Evolutionary conservation across 164 flowering plant species (phyloP).

Genomic region (Piper longum): DNA sequence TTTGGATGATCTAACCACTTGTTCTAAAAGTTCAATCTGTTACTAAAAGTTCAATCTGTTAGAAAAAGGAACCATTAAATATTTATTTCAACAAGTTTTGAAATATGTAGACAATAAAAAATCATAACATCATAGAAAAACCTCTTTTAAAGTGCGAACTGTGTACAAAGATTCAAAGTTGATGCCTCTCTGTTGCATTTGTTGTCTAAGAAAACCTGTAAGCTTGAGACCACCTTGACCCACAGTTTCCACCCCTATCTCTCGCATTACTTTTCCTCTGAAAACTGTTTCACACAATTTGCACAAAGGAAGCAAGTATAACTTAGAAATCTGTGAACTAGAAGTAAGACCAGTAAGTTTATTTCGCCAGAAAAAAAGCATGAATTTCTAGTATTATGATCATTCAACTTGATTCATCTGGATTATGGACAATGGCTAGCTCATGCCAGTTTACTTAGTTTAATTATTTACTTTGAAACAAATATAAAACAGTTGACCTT

Average conservation of each 20-base stretch:
- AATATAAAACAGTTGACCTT: background rate
- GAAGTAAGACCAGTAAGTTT: background rate
- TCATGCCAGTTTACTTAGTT: no score
- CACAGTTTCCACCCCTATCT: constrained; percentile 73
- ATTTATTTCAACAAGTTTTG: no score
- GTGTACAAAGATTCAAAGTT: constrained; percentile 70
- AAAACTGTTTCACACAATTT: constrained; percentile 33
- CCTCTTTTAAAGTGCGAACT: constrained; percentile 91
- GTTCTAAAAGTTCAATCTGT: no score
- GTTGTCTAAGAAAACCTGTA: constrained; percentile 67
- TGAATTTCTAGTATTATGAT: no score
- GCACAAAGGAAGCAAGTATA: background rate
- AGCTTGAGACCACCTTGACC: constrained; percentile 83
- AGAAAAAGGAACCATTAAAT: no score
- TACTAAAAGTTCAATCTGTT: no score
- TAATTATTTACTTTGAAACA: no score
- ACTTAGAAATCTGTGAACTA: background rate
- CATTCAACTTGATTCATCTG: no score
- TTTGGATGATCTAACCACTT: no score
- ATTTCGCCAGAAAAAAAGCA: no score
- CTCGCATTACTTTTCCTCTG: constrained; percentile 81
- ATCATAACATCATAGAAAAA: constrained; percentile 8
- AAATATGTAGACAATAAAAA: background rate
- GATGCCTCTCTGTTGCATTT: constrained; percentile 61
- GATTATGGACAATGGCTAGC: no score